A percentile compares a stretch with the other conserved stretches of the same genome.
These are phyloP conservation scores for Calamus simplicifolius DNA, from an alignment of 176 grass and related monocot genomes.

Conservation along the genomic window DNA sequence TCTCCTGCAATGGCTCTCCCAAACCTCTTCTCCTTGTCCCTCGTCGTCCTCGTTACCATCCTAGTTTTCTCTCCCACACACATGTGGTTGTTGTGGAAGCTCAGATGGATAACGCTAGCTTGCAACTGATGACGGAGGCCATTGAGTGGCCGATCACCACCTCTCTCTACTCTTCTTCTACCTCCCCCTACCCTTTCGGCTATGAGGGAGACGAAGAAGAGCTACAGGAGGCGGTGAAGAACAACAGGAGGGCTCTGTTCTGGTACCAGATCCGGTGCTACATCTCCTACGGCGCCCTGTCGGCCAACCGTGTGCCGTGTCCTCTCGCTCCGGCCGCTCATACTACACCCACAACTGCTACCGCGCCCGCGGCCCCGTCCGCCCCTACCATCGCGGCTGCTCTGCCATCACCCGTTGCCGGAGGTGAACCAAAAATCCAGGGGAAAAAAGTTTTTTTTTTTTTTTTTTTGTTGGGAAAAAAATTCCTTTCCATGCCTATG, in stretches of 20 bases:
- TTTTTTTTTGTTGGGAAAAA: too few relatives aligned
- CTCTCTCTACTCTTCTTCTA: too few relatives aligned
- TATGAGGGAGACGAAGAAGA: neutral
- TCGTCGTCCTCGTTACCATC: neutral
- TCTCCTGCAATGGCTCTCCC: too few relatives aligned
- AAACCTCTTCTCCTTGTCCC: neutral
- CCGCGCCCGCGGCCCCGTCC: conserved; percentile 15
- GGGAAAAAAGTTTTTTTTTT: too few relatives aligned
- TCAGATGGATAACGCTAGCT: neutral
- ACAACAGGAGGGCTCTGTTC: conserved; percentile 7
- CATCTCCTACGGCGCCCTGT: conserved; percentile 28
- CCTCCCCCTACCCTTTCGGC: conserved; percentile 14
- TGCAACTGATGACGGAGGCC: neutral
- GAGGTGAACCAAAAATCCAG: conserved; percentile 8
- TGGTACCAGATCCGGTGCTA: conserved; percentile 12
- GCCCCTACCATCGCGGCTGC: conserved; percentile 21
- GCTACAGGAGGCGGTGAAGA: neutral
- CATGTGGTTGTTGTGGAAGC: neutral
- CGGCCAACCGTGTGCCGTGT: conserved; percentile 22
- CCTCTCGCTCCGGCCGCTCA: conserved; percentile 22
- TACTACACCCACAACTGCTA: conserved; percentile 34
- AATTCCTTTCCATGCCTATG: too few relatives aligned
- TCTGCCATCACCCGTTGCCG: conserved; percentile 13
- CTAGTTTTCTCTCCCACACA: neutral
- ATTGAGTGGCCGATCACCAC: neutral